These are phyloP conservation scores for Pythium brassicae DNA, from an alignment of 352 stramenopile species.

Conservation along the genomic window DNA sequence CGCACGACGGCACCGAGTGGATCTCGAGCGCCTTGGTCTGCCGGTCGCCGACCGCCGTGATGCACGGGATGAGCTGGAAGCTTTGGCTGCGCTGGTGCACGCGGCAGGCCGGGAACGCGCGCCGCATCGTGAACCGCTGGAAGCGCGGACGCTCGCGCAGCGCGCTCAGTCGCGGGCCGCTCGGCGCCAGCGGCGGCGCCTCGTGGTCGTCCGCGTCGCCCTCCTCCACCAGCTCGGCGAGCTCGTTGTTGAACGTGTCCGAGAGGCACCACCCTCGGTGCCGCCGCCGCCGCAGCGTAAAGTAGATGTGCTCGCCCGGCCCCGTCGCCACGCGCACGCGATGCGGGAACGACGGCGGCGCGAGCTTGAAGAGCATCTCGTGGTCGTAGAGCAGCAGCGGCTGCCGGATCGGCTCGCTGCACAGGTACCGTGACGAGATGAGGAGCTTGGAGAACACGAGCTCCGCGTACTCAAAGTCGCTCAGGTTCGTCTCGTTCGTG, in stretches of 20 bases:
- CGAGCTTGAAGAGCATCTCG: constrained; percentile 20
- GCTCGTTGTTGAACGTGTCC: constrained; percentile 20
- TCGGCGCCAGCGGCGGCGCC: not conserved
- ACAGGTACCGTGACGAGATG: constrained; percentile 19
- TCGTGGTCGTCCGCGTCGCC: not conserved
- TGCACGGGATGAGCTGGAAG: constrained; percentile 20
- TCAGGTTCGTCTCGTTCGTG: constrained; percentile 6
- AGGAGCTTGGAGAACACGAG: constrained; percentile 18
- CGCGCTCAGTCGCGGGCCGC: not conserved
- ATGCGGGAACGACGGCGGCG: constrained; percentile 13
- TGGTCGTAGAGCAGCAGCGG: constrained; percentile 23
- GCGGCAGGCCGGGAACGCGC: constrained; percentile 21
- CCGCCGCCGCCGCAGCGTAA: constrained; percentile 10
- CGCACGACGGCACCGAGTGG: constrained; percentile 13
- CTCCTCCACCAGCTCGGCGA: constrained; percentile 14
- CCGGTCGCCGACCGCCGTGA: constrained; percentile 13
- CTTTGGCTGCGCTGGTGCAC: constrained; percentile 19
- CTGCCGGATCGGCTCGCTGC: constrained; percentile 19
- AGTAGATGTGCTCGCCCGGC: constrained; percentile 17
- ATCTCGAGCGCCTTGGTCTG: constrained; percentile 10
- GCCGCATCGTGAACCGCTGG: constrained; percentile 15
- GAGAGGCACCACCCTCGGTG: constrained; percentile 14
- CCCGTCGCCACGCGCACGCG: constrained; percentile 13
- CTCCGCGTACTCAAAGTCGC: constrained; percentile 20
- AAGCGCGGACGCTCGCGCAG: constrained; percentile 2